Evolutionary conservation across 2,329 filamentous ascomycete genomes (phyloP).

Genomic region (Fusarium pilosicola): DNA sequence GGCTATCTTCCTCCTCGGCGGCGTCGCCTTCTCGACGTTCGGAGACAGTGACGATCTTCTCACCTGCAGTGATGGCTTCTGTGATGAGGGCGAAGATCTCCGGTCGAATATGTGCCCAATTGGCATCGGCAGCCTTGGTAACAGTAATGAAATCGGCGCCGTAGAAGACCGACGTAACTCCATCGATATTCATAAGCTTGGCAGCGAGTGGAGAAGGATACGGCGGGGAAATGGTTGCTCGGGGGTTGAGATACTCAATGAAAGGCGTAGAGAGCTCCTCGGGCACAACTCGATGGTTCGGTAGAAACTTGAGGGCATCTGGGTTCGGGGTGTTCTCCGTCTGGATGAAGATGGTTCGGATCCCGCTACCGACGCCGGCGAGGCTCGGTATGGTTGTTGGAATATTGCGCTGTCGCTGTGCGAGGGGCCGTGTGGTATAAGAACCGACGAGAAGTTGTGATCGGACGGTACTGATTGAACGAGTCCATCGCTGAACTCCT

Average conservation of each 20-base stretch:
- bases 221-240: slow-evolving; percentile 87
- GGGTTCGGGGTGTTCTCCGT: slow-evolving; percentile 93
- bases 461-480: slow-evolving; percentile 43
- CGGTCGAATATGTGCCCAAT: slow-evolving; percentile 95
- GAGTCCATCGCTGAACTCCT: slow-evolving; percentile 42
- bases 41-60: slow-evolving; percentile 79
- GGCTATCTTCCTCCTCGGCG: slow-evolving; percentile 68
- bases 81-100: slow-evolving; percentile 97
- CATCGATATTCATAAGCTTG: slow-evolving; percentile 91
- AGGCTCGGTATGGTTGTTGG: slow-evolving; percentile 32
- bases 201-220: slow-evolving; percentile 92
- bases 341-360: slow-evolving; percentile 94
- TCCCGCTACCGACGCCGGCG: slow-evolving; percentile 48
- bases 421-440: slow-evolving; percentile 37
- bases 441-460: slow-evolving; percentile 30
- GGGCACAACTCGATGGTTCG: slow-evolving; percentile 87
- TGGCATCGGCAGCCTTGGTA: slow-evolving; percentile 85
- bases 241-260: slow-evolving; percentile 90
- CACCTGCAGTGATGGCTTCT: slow-evolving; percentile 86
- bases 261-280: slow-evolving; percentile 77
- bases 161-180: slow-evolving; percentile 94
- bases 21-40: slow-evolving; percentile 67
- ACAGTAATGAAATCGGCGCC: slow-evolving; percentile 96
- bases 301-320: slow-evolving; percentile 96
- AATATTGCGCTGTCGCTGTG: slow-evolving; percentile 22